A percentile compares a stretch with the other conserved stretches of the same genome.
Conservation (phyloP, 306 rosid genomes). For the Betula pendula region DNA sequence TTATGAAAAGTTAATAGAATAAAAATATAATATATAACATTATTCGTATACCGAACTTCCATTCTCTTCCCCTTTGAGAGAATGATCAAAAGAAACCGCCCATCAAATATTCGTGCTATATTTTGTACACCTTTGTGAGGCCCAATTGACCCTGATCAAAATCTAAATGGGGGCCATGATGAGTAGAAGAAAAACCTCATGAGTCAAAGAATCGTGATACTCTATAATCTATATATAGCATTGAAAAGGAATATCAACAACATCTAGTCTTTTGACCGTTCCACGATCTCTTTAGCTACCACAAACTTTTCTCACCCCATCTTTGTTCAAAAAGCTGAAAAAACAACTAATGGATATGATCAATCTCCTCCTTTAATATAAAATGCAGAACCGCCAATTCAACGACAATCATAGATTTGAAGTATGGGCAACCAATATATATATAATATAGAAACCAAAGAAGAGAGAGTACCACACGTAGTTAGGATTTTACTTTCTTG, state of each 20-base stretch:
- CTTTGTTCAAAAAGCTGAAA: not conserved
- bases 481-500: too few species aligned
- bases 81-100: not conserved
- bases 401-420: constrained; percentile 22
- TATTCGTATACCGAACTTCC: not conserved
- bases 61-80: not conserved
- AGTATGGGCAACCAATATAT: constrained; percentile 17
- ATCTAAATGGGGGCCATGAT: not conserved
- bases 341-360: not conserved
- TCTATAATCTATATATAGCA: too few species aligned
- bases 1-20: too few species aligned
- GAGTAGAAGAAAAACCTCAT: constrained; percentile 17
- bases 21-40: too few species aligned
- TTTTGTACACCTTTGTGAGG: not conserved
- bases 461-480: too few species aligned
- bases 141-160: constrained; percentile 26
- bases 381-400: constrained; percentile 12
- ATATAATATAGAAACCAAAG: too few species aligned
- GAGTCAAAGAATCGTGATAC: constrained; percentile 26
- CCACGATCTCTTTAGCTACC: constrained; percentile 22
- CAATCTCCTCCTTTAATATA: not conserved
- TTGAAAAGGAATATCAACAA: constrained; percentile 17
- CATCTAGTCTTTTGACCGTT: constrained; percentile 58
- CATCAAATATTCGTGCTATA: not conserved
- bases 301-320: constrained; percentile 6